phyloP scores from a whole-genome alignment of 495 filamentous ascomycete species.

The Talaromyces ruber region DNA sequence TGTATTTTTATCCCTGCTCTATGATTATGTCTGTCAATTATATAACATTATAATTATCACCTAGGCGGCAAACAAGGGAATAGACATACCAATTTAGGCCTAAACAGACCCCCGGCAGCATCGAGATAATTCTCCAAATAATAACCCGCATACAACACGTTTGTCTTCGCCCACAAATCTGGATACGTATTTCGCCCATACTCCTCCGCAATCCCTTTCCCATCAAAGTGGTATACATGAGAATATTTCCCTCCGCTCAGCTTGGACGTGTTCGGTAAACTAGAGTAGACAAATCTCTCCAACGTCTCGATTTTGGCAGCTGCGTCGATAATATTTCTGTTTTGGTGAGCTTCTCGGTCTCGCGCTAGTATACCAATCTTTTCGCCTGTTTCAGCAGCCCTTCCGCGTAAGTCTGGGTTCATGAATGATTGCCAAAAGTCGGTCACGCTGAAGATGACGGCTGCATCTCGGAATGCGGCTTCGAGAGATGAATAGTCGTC shows the following conservation, averaged over 20 bases:
- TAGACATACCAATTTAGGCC: neutral
- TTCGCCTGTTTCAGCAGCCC: constrained; percentile 10
- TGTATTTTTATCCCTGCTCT: neutral
- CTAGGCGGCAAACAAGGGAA: neutral
- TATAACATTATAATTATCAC: too few species aligned
- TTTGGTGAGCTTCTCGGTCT: constrained; percentile 35
- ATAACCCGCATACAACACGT: constrained; percentile 25
- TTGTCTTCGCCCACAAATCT: constrained; percentile 33
- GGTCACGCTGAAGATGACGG: constrained; percentile 40
- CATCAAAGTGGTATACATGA: constrained; percentile 32
- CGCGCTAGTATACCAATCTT: constrained; percentile 27
- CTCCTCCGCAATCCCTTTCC: constrained; percentile 23
- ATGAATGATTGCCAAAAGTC: constrained; percentile 34
- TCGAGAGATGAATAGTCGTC: constrained; percentile 28
- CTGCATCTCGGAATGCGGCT: constrained; percentile 35
- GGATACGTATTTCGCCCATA: constrained; percentile 27
- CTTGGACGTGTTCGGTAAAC: constrained; percentile 23
- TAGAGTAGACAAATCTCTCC: constrained; percentile 29
- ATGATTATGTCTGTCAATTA: neutral
- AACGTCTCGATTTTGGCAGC: constrained; percentile 31
- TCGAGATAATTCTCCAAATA: constrained; percentile 24
- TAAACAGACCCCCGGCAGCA: neutral
- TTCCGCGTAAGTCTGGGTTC: constrained; percentile 10
- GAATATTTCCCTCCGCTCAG: constrained; percentile 22
- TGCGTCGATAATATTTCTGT: constrained; percentile 40